These are phyloP conservation scores for Cladosporium cucumerinum DNA, from an alignment of 2,329 filamentous ascomycete genomes.

Conservation along the genomic window DNA sequence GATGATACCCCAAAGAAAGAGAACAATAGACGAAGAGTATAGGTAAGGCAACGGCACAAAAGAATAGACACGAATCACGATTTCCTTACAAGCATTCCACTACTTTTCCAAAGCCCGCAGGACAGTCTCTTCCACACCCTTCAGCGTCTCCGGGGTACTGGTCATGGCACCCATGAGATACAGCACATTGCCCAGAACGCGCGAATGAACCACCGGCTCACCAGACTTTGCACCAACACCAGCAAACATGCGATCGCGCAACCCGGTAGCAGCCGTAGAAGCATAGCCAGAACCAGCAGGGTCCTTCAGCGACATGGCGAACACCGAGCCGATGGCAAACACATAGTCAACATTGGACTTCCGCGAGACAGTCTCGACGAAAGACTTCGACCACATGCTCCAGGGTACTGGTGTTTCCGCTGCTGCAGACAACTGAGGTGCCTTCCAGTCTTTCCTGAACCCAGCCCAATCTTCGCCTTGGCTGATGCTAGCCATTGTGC, in stretches of 20 bases:
- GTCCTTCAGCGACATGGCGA: constrained; percentile 61
- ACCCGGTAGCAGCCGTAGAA: constrained; percentile 52
- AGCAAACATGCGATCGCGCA: constrained; percentile 50
- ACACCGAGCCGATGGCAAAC: constrained; percentile 71
- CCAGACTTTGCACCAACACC: constrained; percentile 29
- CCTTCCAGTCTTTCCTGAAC: constrained; percentile 51
- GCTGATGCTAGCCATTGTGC: constrained; percentile 59
- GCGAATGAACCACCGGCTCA: constrained; percentile 51
- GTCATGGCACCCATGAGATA: constrained; percentile 60
- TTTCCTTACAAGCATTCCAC: neutral
- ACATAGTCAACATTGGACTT: constrained; percentile 58
- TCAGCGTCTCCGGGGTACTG: constrained; percentile 43
- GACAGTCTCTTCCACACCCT: constrained; percentile 40
- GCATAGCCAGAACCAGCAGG: constrained; percentile 52
- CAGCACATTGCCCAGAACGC: constrained; percentile 59
- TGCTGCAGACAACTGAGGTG: constrained; percentile 4
- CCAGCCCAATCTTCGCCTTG: constrained; percentile 53
- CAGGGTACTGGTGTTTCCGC: constrained; percentile 40
- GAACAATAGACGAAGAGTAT: neutral
- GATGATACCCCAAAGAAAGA: constrained; percentile 7
- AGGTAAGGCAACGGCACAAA: neutral
- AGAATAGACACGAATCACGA: neutral
- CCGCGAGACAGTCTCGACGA: constrained; percentile 60
- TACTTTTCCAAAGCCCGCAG: constrained; percentile 29
- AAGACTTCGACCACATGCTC: constrained; percentile 66